phyloP scores from a whole-genome alignment of 2,329 filamentous ascomycete species.

The Tolypocladium guangdongense region DNA sequence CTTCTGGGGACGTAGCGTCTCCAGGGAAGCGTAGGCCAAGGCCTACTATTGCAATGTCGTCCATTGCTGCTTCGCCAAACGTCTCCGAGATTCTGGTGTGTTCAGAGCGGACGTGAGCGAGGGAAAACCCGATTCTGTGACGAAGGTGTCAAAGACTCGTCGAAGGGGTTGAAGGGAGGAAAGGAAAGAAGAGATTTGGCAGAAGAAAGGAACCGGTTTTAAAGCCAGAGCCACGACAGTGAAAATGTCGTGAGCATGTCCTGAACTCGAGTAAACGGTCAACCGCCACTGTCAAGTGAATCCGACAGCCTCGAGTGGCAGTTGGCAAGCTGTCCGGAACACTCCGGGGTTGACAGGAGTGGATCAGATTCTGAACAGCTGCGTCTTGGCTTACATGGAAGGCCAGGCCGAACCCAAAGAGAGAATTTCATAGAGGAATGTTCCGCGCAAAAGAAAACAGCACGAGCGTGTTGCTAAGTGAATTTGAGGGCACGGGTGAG shows the following conservation, averaged over 20 bases:
- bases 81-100: not conserved
- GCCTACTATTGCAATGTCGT: constrained; percentile 42
- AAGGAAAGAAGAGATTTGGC: no score
- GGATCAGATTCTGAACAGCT: not conserved
- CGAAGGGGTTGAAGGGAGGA: not conserved
- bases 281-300: not conserved
- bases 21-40: constrained; percentile 41
- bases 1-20: constrained; percentile 29
- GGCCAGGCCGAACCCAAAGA: not conserved
- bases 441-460: not conserved
- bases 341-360: not conserved
- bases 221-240: not conserved
- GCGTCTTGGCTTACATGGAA: not conserved
- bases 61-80: constrained; percentile 8
- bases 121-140: not conserved
- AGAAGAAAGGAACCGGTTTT: not conserved
- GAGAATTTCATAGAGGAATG: not conserved
- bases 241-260: not conserved
- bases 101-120: not conserved
- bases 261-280: not conserved
- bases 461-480: not conserved
- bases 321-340: not conserved
- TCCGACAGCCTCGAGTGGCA: not conserved
- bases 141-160: no score
- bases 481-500: not conserved